These are phyloP conservation scores for Lasiosphaeria ovina DNA, from an alignment of 495 filamentous ascomycete genomes.

Conservation along the genomic window DNA sequence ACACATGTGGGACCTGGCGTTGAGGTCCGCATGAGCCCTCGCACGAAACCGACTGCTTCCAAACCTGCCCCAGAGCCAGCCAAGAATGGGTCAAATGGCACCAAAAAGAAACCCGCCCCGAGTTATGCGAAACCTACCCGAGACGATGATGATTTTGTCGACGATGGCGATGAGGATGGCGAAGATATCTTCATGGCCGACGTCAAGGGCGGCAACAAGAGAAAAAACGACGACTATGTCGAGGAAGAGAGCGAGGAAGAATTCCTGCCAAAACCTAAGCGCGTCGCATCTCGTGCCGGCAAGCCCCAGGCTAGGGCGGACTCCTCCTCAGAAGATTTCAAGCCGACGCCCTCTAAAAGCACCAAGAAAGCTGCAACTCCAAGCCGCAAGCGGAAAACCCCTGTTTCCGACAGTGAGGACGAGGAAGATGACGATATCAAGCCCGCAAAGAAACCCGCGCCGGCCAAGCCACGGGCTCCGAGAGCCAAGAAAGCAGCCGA, in stretches of 20 bases:
- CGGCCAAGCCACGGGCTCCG: conserved; percentile 60
- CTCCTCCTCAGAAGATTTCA: conserved; percentile 40
- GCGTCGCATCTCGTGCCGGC: conserved; percentile 36
- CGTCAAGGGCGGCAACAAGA: conserved; percentile 53
- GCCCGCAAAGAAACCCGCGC: conserved; percentile 56
- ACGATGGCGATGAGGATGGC: conserved; percentile 62
- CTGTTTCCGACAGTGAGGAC: conserved; percentile 44
- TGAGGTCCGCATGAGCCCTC: conserved; percentile 42
- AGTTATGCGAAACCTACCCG: conserved; percentile 29
- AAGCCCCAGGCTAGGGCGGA: conserved; percentile 42
- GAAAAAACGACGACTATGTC: conserved; percentile 67
- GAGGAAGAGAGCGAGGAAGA: conserved; percentile 61
- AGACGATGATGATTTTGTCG: conserved; percentile 47
- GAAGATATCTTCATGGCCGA: conserved; percentile 74
- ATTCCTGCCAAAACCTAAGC: conserved; percentile 49
- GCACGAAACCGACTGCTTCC: conserved; percentile 32
- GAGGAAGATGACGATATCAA: conserved; percentile 44
- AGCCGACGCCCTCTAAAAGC: conserved; percentile 29
- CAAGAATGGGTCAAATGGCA: conserved; percentile 23
- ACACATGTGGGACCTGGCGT: conserved; percentile 27
- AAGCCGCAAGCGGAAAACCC: conserved; percentile 47
- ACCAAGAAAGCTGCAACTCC: conserved; percentile 40
- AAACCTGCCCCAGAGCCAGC: conserved; percentile 23
- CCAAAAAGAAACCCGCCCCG: conserved; percentile 33
- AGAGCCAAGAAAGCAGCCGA: conserved; percentile 60